Evolutionary conservation across 139 green algal species (phyloP).

Genomic region (Pleodorina starrii): DNA sequence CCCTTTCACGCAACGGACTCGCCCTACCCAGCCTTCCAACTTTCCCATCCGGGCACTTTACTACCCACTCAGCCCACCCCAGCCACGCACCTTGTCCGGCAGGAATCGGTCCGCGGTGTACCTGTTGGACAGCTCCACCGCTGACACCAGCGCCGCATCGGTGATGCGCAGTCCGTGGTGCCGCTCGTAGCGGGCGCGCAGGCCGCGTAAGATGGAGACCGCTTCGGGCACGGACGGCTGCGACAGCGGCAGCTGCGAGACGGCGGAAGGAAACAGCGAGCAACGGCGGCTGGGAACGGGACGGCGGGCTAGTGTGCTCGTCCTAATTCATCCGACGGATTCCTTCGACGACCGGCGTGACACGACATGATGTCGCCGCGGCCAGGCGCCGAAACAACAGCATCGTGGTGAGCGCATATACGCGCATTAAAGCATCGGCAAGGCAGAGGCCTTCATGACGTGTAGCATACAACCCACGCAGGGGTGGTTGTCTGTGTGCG

Average conservation of each 20-base stretch:
- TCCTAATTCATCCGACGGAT: no score
- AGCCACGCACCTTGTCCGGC: constrained; percentile 43
- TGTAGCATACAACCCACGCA: no score
- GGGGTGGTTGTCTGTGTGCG: no score
- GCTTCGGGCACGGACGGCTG: constrained; percentile 83
- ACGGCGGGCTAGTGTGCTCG: neutral
- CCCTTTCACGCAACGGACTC: no score
- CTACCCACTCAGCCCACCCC: neutral
- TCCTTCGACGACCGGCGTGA: no score
- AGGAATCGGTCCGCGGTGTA: constrained; percentile 75
- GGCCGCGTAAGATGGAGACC: constrained; percentile 93
- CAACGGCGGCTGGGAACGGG: neutral
- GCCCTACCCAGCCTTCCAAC: no score
- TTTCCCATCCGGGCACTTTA: no score
- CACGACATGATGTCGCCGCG: no score
- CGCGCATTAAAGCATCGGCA: no score
- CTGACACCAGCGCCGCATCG: constrained; percentile 67
- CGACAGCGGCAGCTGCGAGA: constrained; percentile 49
- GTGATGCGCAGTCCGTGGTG: constrained; percentile 69
- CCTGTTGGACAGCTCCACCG: constrained; percentile 67
- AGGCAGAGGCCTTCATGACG: no score
- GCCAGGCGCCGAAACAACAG: no score
- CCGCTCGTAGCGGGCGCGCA: constrained; percentile 69
- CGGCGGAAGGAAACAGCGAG: neutral
- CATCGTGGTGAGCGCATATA: no score